These are phyloP conservation scores for Helminthosporium solani DNA, from an alignment of 2,329 filamentous ascomycete genomes.

Conservation along the genomic window DNA sequence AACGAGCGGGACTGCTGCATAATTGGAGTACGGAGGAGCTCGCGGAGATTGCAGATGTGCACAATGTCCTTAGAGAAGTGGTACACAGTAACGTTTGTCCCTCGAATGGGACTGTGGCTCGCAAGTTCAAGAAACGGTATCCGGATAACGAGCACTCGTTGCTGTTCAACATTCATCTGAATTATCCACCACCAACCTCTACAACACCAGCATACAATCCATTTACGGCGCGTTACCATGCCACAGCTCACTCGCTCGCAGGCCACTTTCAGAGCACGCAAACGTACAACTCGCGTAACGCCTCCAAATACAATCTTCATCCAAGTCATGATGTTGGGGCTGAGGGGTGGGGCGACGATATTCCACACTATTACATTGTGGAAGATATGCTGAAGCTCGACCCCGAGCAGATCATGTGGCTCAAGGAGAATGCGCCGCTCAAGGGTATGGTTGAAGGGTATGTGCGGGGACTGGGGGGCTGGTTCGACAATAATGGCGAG, in stretches of 20 bases:
- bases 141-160: conserved; percentile 53
- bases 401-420: conserved; percentile 59
- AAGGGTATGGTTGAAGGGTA: conserved; percentile 60
- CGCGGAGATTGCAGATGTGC: conserved; percentile 61
- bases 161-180: conserved; percentile 56
- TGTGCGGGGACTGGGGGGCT: conserved; percentile 55
- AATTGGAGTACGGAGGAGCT: conserved; percentile 59
- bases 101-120: conserved; percentile 60
- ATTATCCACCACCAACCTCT: conserved; percentile 43
- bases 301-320: conserved; percentile 50
- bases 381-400: conserved; percentile 66
- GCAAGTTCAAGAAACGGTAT: conserved; percentile 59
- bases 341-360: conserved; percentile 67
- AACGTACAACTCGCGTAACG: conserved; percentile 41
- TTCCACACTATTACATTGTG: conserved; percentile 63
- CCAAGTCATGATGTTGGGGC: conserved; percentile 54
- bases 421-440: conserved; percentile 56
- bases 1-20: conserved; percentile 58
- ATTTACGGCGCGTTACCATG: conserved; percentile 12
- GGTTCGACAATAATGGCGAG: conserved; percentile 65
- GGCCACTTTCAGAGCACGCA: conserved; percentile 41
- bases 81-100: conserved; percentile 61
- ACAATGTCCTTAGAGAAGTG: conserved; percentile 56
- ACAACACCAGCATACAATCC: conserved; percentile 11
- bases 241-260: conserved; percentile 26